A percentile compares a stretch with the other conserved stretches of the same genome.
Evolutionary conservation across 345 rosid genomes (phyloP).

Genomic region (Balakata baccata): DNA sequence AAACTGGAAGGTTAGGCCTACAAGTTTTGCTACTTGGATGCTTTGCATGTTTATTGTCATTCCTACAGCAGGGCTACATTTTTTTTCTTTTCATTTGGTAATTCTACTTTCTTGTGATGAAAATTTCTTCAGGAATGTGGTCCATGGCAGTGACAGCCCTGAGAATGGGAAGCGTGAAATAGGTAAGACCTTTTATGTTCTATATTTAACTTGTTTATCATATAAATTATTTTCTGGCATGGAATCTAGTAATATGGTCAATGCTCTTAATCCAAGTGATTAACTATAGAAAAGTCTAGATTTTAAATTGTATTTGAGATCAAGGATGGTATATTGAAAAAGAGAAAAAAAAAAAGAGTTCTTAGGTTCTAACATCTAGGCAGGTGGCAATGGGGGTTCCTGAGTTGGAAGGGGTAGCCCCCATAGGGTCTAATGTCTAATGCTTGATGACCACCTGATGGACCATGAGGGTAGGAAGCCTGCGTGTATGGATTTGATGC

Average conservation of each 20-base stretch:
- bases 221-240: neutral
- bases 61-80: neutral
- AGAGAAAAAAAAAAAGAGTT: neutral
- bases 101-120: constrained; percentile 16
- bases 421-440: neutral
- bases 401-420: neutral
- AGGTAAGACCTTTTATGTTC: constrained; percentile 41
- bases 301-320: neutral
- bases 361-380: neutral
- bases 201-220: neutral
- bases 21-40: constrained; percentile 6
- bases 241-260: neutral
- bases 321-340: neutral
- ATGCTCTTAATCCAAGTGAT: neutral
- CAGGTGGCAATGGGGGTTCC: neutral
- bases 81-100: neutral
- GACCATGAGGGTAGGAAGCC: neutral
- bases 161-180: constrained; percentile 91
- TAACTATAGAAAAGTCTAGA: neutral
- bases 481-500: neutral
- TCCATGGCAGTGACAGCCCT: constrained; percentile 98
- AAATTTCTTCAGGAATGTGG: constrained; percentile 64
- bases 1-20: constrained; percentile 84
- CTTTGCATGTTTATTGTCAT: constrained; percentile 8
- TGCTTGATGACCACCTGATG: neutral